Conservation (phyloP, 2,329 filamentous ascomycete species). For the Anthostomella pinea region DNA sequence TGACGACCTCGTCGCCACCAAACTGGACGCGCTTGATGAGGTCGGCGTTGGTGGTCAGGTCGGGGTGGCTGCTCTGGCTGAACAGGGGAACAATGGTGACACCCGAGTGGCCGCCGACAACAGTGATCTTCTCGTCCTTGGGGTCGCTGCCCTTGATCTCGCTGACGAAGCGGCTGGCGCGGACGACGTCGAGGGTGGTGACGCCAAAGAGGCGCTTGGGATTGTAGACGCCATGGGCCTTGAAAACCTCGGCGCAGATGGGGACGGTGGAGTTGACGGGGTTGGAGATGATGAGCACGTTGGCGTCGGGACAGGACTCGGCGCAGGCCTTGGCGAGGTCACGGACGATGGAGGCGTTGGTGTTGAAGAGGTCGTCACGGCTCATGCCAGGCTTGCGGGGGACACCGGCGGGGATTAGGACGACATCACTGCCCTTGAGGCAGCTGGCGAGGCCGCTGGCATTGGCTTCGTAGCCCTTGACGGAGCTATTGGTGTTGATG, state of each 20-base stretch:
- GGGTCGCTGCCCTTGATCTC: slow-evolving; percentile 91
- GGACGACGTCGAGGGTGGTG: slow-evolving; percentile 98
- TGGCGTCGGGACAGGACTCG: slow-evolving; percentile 84
- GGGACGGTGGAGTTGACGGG: slow-evolving; percentile 99
- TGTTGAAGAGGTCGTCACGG: slow-evolving; percentile 99
- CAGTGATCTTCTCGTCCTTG: slow-evolving; percentile 88
- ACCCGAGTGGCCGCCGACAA: slow-evolving; percentile 95
- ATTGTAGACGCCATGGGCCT: slow-evolving; percentile 94
- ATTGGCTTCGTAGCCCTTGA: slow-evolving; percentile 83
- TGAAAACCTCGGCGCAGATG: slow-evolving; percentile 96
- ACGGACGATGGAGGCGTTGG: slow-evolving; percentile 98
- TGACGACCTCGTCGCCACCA: slow-evolving; percentile 97
- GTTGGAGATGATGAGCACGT: slow-evolving; percentile 97
- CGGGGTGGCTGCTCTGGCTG: slow-evolving; percentile 85
- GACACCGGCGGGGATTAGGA: slow-evolving; percentile 97
- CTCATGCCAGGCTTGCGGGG: slow-evolving; percentile 99
- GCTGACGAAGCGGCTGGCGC: slow-evolving; percentile 95
- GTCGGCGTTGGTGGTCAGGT: slow-evolving; percentile 72
- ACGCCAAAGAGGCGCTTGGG: slow-evolving; percentile 99
- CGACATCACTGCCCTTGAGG: slow-evolving; percentile 85
- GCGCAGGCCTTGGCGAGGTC: slow-evolving; percentile 95
- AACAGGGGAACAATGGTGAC: slow-evolving; percentile 98
- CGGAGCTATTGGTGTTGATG: slow-evolving; percentile 97
- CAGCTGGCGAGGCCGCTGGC: slow-evolving; percentile 71
- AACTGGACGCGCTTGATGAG: slow-evolving; percentile 97